phyloP scores from a whole-genome alignment of 2,329 filamentous ascomycete species.

The Fusarium concolor region DNA sequence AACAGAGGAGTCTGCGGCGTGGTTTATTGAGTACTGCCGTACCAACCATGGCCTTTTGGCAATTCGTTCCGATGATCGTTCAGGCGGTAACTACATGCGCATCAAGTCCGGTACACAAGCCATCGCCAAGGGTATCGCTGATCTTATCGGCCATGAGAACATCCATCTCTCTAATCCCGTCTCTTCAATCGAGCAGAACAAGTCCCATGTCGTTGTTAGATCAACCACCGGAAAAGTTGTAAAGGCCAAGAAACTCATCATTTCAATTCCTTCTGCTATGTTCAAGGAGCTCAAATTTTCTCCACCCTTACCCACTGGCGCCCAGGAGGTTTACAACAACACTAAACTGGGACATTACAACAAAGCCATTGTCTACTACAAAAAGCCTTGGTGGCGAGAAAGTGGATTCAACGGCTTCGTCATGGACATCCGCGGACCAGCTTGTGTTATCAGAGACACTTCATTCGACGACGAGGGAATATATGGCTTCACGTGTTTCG shows the following conservation, averaged over 20 bases:
- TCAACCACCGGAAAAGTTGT: conserved; percentile 43
- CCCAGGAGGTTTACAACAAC: conserved; percentile 50
- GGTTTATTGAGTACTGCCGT: conserved; percentile 55
- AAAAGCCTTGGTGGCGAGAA: conserved; percentile 51
- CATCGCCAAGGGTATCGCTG: conserved; percentile 45
- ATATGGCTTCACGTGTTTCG: conserved; percentile 56
- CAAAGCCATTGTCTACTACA: conserved; percentile 54
- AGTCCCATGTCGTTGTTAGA: conserved; percentile 29
- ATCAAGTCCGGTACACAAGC: conserved; percentile 45
- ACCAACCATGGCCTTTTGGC: conserved; percentile 50
- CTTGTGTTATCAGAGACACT: conserved; percentile 55
- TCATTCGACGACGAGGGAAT: conserved; percentile 47
- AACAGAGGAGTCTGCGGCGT: conserved; percentile 51
- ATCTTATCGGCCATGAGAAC: conserved; percentile 40
- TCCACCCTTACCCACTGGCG: conserved; percentile 55
- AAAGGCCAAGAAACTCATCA: conserved; percentile 55
- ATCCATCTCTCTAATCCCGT: conserved; percentile 39
- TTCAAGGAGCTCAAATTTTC: conserved; percentile 59
- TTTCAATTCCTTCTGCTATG: conserved; percentile 62
- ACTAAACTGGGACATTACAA: conserved; percentile 58
- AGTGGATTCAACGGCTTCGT: conserved; percentile 53
- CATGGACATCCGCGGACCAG: conserved; percentile 55
- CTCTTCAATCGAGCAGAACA: conserved; percentile 39
- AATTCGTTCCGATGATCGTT: conserved; percentile 51
- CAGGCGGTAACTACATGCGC: conserved; percentile 52